Base-by-base conservation (phyloP, 2,329 filamentous ascomycete species). In the Colletotrichum shisoi region DNA sequence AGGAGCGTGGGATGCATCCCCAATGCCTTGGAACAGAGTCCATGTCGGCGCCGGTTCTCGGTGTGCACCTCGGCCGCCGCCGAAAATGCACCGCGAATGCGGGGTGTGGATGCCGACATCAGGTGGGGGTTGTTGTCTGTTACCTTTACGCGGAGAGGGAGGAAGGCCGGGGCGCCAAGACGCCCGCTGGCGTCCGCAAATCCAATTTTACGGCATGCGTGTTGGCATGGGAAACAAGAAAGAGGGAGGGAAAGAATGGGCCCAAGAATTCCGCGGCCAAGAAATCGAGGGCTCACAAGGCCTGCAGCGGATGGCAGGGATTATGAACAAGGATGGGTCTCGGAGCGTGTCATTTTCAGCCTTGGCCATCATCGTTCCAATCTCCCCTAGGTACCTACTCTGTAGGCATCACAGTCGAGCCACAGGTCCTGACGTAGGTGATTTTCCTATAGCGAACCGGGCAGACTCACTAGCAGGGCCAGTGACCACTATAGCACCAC, bases 361-460 rank as follows among this genome's bases (percentile, higher is more conserved):
- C 63, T 67, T 67, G 63, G 63, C 60, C 63, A 53, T 59, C 59
- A 61, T 49, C 64, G 53, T 67, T 60, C 64, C 54, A 67, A 57
- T 57, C 60, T 67, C 62, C 61, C 46, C 40, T 31, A 8, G 27
- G 27, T 31, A 21, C 21, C 21, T n/a, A n/a, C n/a, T n/a, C n/a
- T n/a, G n/a, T 24, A 31, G 27, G 27, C 27, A 31, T 8, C 27
- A 31, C 31, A 34, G 8, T 34, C 52, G 52, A 46, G 56, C 64
- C 54, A 60, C 61, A 59, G 58, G 54, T 56, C 61, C 64, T 67
- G 61, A 67, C 64, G 64, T 67, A 67, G 64, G 56, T 56, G 54
- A 59, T 61, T 64, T 54, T 58, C 34, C 59, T n/a, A 57, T n/a
- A 37, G 49, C 15, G 12, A 27, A 54, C 62, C 44, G 21, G 48